Evolutionary conservation across 2,329 filamentous ascomycete species (phyloP), one percentile per base, ranked within the genome.

Genomic region (Neonectria sp.): DNA sequence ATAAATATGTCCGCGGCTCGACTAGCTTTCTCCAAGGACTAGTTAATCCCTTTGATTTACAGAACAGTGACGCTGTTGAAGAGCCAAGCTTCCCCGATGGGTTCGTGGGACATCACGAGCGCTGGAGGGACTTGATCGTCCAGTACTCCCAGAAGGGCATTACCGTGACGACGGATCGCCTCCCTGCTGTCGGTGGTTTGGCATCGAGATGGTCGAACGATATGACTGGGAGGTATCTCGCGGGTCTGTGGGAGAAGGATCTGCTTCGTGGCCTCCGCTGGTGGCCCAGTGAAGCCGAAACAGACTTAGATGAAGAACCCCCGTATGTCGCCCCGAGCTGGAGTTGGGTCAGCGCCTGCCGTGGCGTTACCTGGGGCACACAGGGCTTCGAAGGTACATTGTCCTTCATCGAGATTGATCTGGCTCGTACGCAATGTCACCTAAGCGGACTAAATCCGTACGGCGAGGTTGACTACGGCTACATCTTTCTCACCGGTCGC

Each of bases 271-370:
- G 60, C 1, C n/a, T 77, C 1, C 68, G 69, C 2, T 77, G 75
- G 75, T 55, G 62, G 51, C 29, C 71, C 6, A 17, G 35, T 17
- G 35, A 37, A 0, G 65, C 71, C 24, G 67, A 74, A 11, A 40
- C 51, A 17, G 67, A 73, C 4, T 29, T 53, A 0, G 67, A 52
- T 0, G 37, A 60, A 13, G 49, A 70, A 11, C 21, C 31, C 0
- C 4, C 56, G 4, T 73, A 70, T 2, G 63, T 73, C 3, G 68
- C 67, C 3, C 75, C 75, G 1, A 77, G 66, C 15, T 77, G 75
- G 75, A 77, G 73, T 25, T 77, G 73, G 75, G 58, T 76, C 3
- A 75, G 74, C 15, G 68, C 62, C 8, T 71, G 73, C 2, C 72
- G 73, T 0, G 68, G 66, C 3, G 73, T 75, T 4, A 73, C 68